These are phyloP conservation scores for Neoboletus subvelutipes DNA, from an alignment of 768 basidiomycete genomes.

Conservation along the genomic window DNA sequence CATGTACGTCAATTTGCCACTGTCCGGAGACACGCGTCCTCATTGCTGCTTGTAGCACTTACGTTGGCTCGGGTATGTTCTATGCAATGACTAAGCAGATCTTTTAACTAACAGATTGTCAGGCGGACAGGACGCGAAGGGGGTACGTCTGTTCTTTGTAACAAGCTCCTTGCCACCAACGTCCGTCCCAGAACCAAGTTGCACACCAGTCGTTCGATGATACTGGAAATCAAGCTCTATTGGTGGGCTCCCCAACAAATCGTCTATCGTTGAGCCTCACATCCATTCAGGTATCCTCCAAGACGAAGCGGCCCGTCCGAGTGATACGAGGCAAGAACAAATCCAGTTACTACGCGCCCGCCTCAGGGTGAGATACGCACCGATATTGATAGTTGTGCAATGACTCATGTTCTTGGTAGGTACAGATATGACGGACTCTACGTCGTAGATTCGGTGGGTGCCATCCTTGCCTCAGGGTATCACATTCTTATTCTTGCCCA, in stretches of 20 bases:
- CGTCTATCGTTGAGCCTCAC: background rate
- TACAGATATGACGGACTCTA: conserved; percentile 36
- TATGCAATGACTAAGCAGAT: background rate
- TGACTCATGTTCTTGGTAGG: conserved; percentile 12
- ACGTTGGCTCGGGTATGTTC: conserved; percentile 33
- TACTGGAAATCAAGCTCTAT: conserved; percentile 19
- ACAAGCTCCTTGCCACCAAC: background rate
- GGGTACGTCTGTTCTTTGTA: conserved; percentile 13
- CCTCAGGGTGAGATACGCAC: conserved; percentile 19
- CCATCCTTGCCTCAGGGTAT: background rate
- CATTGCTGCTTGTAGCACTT: conserved; percentile 25
- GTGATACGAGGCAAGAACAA: conserved; percentile 36
- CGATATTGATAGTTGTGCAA: background rate
- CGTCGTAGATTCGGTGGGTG: conserved; percentile 24
- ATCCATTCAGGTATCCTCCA: conserved; percentile 27
- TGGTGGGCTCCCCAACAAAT: conserved; percentile 7
- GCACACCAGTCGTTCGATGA: conserved; percentile 26
- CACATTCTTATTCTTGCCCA: conserved; percentile 11
- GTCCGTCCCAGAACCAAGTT: conserved; percentile 19
- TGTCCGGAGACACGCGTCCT: background rate
- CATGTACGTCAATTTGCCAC: conserved; percentile 32
- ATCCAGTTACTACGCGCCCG: conserved; percentile 19
- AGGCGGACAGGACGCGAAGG: conserved; percentile 25
- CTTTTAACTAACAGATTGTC: background rate
- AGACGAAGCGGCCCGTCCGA: conserved; percentile 35